A percentile compares a stretch with the other conserved stretches of the same genome.
phyloP scores from a whole-genome alignment of 2,329 filamentous ascomycete genomes.

The Pseudogymnoascus pannorum region DNA sequence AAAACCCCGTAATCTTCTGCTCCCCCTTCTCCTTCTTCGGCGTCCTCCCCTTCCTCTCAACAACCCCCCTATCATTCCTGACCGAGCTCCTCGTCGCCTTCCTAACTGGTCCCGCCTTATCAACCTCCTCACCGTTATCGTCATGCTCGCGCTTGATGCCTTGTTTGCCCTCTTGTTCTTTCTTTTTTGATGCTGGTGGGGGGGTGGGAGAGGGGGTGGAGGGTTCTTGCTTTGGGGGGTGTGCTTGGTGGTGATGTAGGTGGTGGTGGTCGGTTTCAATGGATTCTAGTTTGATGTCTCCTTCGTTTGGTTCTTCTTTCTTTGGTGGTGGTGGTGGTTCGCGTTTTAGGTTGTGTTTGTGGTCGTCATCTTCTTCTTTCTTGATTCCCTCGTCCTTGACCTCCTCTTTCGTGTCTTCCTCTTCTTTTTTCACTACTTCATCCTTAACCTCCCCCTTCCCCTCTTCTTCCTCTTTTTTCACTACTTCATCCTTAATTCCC shows the following conservation, averaged over 20 bases:
- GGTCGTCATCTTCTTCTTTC: slow-evolving; percentile 1
- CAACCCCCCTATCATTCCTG: slow-evolving; percentile 23
- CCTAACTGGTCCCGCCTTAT: slow-evolving; percentile 19
- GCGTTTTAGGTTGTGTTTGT: not conserved
- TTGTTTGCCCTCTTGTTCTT: slow-evolving; percentile 18
- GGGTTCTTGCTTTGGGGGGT: not conserved
- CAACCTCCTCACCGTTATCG: slow-evolving; percentile 16
- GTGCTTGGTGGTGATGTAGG: slow-evolving; percentile 18
- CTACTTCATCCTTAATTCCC: slow-evolving; percentile 13
- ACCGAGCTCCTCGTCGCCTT: slow-evolving; percentile 26
- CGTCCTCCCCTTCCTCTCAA: slow-evolving; percentile 21
- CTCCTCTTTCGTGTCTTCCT: slow-evolving; percentile 10
- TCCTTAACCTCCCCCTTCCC: not conserved
- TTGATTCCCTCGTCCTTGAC: slow-evolving; percentile 13
- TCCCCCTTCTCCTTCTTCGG: slow-evolving; percentile 20
- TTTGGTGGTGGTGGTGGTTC: not conserved
- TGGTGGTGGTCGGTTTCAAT: slow-evolving; percentile 20
- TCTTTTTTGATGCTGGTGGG: slow-evolving; percentile 10
- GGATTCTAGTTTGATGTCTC: slow-evolving; percentile 20
- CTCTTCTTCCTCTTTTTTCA: slow-evolving; percentile 1
- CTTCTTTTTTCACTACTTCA: slow-evolving; percentile 14
- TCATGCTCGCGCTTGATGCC: slow-evolving; percentile 25
- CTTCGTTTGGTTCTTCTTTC: slow-evolving; percentile 17
- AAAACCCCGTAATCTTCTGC: slow-evolving; percentile 48
- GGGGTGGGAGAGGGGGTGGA: not conserved